phyloP scores from a whole-genome alignment of 2,329 filamentous ascomycete genomes.

The Xylaria sp. region DNA sequence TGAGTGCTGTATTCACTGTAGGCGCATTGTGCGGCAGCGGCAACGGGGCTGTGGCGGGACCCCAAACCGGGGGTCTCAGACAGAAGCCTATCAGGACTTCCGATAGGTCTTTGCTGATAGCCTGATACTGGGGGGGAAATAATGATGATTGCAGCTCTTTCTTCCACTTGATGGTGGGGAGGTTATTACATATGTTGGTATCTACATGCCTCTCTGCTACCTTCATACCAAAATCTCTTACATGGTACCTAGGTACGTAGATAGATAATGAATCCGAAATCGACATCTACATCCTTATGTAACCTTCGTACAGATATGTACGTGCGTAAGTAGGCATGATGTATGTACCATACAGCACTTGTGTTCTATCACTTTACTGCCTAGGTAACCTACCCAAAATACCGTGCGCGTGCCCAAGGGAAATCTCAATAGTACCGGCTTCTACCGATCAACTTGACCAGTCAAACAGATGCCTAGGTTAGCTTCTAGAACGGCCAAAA shows the following conservation, averaged over 20 bases:
- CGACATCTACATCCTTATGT: neutral
- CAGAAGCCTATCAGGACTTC: conserved; percentile 22
- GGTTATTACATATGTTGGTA: conserved; percentile 7
- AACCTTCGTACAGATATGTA: too few species aligned
- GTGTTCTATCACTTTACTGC: neutral
- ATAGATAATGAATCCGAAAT: too few species aligned
- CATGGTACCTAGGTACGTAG: too few species aligned
- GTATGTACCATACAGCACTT: neutral
- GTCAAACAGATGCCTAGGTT: neutral
- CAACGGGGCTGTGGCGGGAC: conserved; percentile 31
- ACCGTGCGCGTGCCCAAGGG: neutral
- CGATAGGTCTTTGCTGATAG: conserved; percentile 28
- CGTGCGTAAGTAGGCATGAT: too few species aligned
- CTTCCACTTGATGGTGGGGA: conserved; percentile 22
- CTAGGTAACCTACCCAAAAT: neutral
- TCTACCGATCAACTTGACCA: conserved; percentile 22
- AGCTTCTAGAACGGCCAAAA: conserved; percentile 15
- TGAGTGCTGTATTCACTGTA: neutral
- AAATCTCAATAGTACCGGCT: conserved; percentile 6
- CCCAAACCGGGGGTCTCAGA: conserved; percentile 17
- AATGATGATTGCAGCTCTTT: conserved; percentile 8
- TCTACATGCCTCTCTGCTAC: neutral
- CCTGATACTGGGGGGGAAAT: conserved; percentile 3
- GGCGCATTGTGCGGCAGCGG: conserved; percentile 23
- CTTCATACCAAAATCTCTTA: neutral